phyloP scores from a whole-genome alignment of 805 yeast species.

The Saturnispora sanitii region DNA sequence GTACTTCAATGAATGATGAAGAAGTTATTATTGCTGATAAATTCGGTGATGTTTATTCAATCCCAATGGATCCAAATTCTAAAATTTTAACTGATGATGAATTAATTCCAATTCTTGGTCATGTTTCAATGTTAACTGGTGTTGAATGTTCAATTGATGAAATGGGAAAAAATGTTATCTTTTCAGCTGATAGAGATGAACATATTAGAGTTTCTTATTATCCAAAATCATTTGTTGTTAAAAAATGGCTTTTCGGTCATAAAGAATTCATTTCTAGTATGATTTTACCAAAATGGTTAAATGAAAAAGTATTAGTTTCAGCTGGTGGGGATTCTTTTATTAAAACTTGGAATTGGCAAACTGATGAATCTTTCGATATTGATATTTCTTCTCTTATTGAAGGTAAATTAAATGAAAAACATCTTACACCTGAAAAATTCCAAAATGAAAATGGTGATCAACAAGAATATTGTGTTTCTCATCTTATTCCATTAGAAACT shows the following conservation, averaged over 20 bases:
- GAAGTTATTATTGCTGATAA: slow-evolving; percentile 75
- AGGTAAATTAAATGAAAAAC: slow-evolving; percentile 40
- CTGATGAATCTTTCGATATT: slow-evolving; percentile 34
- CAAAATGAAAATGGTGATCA: slow-evolving; percentile 38
- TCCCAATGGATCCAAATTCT: slow-evolving; percentile 34
- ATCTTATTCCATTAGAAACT: slow-evolving; percentile 24
- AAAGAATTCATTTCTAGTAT: slow-evolving; percentile 68
- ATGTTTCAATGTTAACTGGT: slow-evolving; percentile 92
- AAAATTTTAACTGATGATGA: slow-evolving; percentile 31
- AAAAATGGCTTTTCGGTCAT: slow-evolving; percentile 82
- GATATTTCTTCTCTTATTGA: slow-evolving; percentile 29
- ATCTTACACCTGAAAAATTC: slow-evolving; percentile 57
- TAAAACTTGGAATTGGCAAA: slow-evolving; percentile 70
- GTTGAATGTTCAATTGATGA: slow-evolving; percentile 37
- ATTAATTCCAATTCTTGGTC: slow-evolving; percentile 75
- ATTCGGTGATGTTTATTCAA: slow-evolving; percentile 85
- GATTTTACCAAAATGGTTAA: slow-evolving; percentile 40
- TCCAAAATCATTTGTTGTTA: slow-evolving; percentile 70
- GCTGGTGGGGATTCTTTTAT: slow-evolving; percentile 88
- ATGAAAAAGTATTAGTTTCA: slow-evolving; percentile 47
- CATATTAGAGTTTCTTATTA: slow-evolving; percentile 78
- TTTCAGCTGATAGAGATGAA: slow-evolving; percentile 92
- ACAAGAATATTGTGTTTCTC: slow-evolving; percentile 43
- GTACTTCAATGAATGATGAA: slow-evolving; percentile 42
- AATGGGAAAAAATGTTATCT: slow-evolving; percentile 40